Evolutionary conservation across 495 filamentous ascomycete species (phyloP).

Genomic region (Tuber aestivum): DNA sequence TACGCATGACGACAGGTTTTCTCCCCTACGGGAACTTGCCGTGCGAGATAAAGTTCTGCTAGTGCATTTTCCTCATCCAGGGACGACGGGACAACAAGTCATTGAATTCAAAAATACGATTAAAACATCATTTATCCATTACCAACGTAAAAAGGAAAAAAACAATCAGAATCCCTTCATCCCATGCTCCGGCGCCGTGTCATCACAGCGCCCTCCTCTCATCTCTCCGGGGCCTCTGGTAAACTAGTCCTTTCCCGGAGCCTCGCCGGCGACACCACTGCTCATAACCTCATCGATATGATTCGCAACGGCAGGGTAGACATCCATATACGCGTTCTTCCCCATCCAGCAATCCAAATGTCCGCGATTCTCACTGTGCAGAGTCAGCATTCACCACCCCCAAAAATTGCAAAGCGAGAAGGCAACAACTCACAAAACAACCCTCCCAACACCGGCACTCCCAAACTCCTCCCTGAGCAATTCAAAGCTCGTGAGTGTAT

Average conservation of each 20-base stretch:
- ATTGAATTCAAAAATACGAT: not conserved
- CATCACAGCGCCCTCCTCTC: not conserved
- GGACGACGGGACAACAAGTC: not conserved
- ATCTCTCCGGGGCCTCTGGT: not conserved
- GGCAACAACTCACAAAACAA: slow-evolving; percentile 46
- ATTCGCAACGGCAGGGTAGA: slow-evolving; percentile 56
- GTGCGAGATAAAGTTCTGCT: not conserved
- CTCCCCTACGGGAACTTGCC: not conserved
- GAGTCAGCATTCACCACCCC: not conserved
- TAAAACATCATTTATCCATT: not conserved
- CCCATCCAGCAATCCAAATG: slow-evolving; percentile 66
- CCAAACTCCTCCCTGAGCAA: slow-evolving; percentile 54
- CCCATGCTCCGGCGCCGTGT: not conserved
- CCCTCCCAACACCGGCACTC: slow-evolving; percentile 48
- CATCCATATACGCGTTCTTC: slow-evolving; percentile 55
- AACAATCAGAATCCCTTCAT: not conserved
- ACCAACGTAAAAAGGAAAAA: not conserved
- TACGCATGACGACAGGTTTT: not conserved
- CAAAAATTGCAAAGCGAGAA: not conserved
- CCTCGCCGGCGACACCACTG: not conserved
- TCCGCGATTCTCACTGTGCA: slow-evolving; percentile 52
- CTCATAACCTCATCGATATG: slow-evolving; percentile 50
- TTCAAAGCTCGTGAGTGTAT: slow-evolving; percentile 55
- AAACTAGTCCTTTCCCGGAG: not conserved
- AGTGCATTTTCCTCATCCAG: not conserved